Conservation (phyloP, 495 filamentous ascomycete species). For the Neurospora sp. region DNA sequence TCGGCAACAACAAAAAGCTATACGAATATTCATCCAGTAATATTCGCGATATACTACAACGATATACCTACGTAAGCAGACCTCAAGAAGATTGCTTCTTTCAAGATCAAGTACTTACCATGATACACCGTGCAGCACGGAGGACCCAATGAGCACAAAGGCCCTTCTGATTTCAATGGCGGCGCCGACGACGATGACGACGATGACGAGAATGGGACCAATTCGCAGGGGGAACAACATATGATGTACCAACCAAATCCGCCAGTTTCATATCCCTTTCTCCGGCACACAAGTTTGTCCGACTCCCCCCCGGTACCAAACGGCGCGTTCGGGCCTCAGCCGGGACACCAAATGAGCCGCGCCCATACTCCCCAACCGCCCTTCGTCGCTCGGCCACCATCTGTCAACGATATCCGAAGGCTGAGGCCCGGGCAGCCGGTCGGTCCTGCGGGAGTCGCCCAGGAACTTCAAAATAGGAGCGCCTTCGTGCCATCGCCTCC, state of each 20-base stretch:
- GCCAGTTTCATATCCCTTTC: conserved; percentile 36
- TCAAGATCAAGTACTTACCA: conserved; percentile 19
- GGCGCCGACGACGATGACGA: conserved; percentile 80
- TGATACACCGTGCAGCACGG: conserved; percentile 55
- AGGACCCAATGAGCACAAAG: conserved; percentile 89
- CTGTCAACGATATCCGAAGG: conserved; percentile 64
- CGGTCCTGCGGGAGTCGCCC: conserved; percentile 11
- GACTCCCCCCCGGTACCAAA: conserved; percentile 84
- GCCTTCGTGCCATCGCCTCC: conserved; percentile 78
- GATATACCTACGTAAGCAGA: conserved; percentile 77
- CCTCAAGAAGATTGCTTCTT: conserved; percentile 1
- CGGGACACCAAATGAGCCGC: conserved; percentile 37
- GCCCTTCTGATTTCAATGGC: conserved; percentile 81
- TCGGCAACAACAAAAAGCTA: conserved; percentile 94
- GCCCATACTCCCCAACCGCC: conserved; percentile 75
- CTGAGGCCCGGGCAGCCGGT: conserved; percentile 60
- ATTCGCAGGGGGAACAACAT: conserved; percentile 40
- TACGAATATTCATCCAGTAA: conserved; percentile 94
- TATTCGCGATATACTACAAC: conserved; percentile 77
- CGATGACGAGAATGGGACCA: conserved; percentile 73
- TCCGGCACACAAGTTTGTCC: conserved; percentile 74
- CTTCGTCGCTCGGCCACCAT: conserved; percentile 66
- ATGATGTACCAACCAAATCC: not conserved
- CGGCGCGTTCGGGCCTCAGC: conserved; percentile 51
- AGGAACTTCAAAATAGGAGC: conserved; percentile 49